Evolutionary conservation across 2,329 filamentous ascomycete species (phyloP).

Genomic region (Byssochlamys sp.): DNA sequence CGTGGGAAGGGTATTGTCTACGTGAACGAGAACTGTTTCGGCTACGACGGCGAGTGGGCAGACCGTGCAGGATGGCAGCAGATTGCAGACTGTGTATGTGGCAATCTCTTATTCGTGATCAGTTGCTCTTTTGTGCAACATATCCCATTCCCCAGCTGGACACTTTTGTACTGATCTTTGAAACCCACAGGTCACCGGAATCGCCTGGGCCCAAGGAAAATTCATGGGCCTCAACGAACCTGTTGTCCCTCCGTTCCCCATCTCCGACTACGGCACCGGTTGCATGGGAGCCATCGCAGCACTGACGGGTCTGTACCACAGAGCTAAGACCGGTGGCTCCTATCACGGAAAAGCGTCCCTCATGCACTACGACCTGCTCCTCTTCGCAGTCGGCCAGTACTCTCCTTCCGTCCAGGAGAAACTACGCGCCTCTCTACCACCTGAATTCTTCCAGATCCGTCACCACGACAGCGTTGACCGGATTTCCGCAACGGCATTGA

Average conservation of each 20-base stretch:
- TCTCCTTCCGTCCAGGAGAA: conserved; percentile 43
- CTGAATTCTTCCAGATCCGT: conserved; percentile 47
- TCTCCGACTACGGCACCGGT: conserved; percentile 58
- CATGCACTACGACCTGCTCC: conserved; percentile 58
- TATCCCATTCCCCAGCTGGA: not conserved
- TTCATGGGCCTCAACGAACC: conserved; percentile 33
- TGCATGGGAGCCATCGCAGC: conserved; percentile 62
- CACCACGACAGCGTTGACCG: conserved; percentile 58
- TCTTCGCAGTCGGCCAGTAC: conserved; percentile 53
- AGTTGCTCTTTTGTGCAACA: not conserved
- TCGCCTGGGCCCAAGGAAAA: conserved; percentile 34
- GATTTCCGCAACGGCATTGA: conserved; percentile 51
- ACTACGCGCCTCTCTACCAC: conserved; percentile 41
- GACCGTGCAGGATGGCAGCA: conserved; percentile 61
- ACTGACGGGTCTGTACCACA: conserved; percentile 52
- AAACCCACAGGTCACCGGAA: conserved; percentile 28
- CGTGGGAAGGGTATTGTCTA: conserved; percentile 57
- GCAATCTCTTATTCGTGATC: not conserved
- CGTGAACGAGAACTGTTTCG: conserved; percentile 64
- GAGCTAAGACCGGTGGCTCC: conserved; percentile 55
- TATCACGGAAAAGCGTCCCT: conserved; percentile 57
- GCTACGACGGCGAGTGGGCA: conserved; percentile 55
- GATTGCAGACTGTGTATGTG: conserved; percentile 56
- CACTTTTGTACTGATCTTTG: not conserved
- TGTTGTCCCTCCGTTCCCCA: conserved; percentile 42